A percentile compares a stretch with the other conserved stretches of the same genome.
Evolutionary conservation across 495 filamentous ascomycete species (phyloP).

Genomic region (Penicillium angulare): DNA sequence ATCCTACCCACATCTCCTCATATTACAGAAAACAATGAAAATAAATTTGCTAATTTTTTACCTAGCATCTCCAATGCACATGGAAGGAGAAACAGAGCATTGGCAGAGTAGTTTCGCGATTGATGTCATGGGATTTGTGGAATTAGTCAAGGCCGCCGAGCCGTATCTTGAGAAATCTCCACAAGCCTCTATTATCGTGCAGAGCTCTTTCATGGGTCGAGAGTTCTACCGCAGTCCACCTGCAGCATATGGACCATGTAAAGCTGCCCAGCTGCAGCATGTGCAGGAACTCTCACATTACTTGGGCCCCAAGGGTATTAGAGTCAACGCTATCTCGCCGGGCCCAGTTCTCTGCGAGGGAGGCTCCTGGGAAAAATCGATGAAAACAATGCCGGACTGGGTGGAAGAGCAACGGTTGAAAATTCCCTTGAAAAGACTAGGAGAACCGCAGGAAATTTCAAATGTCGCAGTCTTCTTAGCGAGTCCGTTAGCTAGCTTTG

Average conservation of each 20-base stretch:
- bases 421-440: slow-evolving; percentile 8
- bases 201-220: slow-evolving; percentile 12
- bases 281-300: slow-evolving; percentile 9
- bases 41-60: background rate
- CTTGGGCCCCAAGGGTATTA: slow-evolving; percentile 2
- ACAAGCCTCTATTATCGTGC: slow-evolving; percentile 3
- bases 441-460: slow-evolving; percentile 4
- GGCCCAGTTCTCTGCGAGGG: background rate
- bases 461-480: slow-evolving; percentile 13
- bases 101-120: slow-evolving; percentile 12
- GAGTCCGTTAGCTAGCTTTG: slow-evolving; percentile 6
- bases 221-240: slow-evolving; percentile 12
- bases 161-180: slow-evolving; percentile 10
- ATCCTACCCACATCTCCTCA: background rate
- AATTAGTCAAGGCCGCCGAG: slow-evolving; percentile 7
- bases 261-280: slow-evolving; percentile 9
- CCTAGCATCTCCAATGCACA: slow-evolving; percentile 11
- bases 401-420: slow-evolving; percentile 12
- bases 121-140: slow-evolving; percentile 14
- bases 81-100: slow-evolving; percentile 10
- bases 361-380: slow-evolving; percentile 7
- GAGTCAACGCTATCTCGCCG: slow-evolving; percentile 2
- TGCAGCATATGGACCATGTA: slow-evolving; percentile 4
- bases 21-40: background rate
- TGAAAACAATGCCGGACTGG: slow-evolving; percentile 3